Percentiles rank a stretch among this genome's conserved stretches.
These are phyloP conservation scores for Didymella pinodella DNA, from an alignment of 2,329 filamentous ascomycete species.

Conservation along the genomic window DNA sequence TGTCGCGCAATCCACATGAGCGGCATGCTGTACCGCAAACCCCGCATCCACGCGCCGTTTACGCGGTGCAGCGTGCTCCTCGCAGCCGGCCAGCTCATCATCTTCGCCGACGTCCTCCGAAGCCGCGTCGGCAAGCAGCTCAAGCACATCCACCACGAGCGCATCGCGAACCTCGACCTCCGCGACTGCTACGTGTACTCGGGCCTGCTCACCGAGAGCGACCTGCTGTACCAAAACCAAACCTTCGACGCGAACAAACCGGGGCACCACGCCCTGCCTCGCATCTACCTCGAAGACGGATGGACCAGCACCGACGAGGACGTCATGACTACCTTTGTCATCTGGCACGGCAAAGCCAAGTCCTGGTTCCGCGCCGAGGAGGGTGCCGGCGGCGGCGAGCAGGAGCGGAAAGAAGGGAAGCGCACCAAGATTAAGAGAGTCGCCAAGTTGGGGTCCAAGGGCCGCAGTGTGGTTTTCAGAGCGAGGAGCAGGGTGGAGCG, in stretches of 20 bases:
- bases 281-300: slow-evolving; percentile 66
- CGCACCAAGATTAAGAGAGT: slow-evolving; percentile 65
- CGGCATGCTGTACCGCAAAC: slow-evolving; percentile 69
- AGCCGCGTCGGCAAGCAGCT: slow-evolving; percentile 63
- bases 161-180: slow-evolving; percentile 66
- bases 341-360: slow-evolving; percentile 68
- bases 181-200: slow-evolving; percentile 72
- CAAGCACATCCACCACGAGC: slow-evolving; percentile 68
- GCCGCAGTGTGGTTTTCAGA: slow-evolving; percentile 71
- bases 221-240: slow-evolving; percentile 69
- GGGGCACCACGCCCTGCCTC: slow-evolving; percentile 65
- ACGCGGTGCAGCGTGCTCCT: slow-evolving; percentile 68
- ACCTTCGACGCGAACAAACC: slow-evolving; percentile 70
- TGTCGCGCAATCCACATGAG: slow-evolving; percentile 70
- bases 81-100: slow-evolving; percentile 65
- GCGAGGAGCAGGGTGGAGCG: slow-evolving; percentile 70
- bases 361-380: slow-evolving; percentile 60
- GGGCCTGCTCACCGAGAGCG: slow-evolving; percentile 67
- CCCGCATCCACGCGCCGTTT: slow-evolving; percentile 68
- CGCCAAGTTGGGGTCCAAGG: slow-evolving; percentile 66
- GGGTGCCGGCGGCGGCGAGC: slow-evolving; percentile 43
- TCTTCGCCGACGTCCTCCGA: slow-evolving; percentile 68
- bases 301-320: slow-evolving; percentile 71
- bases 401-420: slow-evolving; percentile 50
- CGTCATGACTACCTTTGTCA: slow-evolving; percentile 71